Evolutionary conservation across 129 eudicot species (phyloP).

Genomic region (Ambrosia trifida): DNA sequence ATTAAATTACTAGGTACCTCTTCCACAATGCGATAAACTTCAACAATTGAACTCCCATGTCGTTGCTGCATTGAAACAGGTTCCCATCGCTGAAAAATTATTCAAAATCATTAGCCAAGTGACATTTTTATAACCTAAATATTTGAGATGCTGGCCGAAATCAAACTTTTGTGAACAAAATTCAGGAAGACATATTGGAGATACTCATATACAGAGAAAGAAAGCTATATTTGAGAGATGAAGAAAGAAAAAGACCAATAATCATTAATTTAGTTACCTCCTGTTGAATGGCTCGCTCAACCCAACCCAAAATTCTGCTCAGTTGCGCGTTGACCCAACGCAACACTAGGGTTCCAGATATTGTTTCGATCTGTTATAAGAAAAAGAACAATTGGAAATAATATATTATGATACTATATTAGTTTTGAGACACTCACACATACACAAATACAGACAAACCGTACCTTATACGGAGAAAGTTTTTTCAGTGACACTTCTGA

Average conservation of each 20-base stretch:
- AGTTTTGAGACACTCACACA: slow-evolving; percentile 6
- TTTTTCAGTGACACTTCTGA: slow-evolving; percentile 61
- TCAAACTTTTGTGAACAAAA: background rate
- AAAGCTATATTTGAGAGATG: background rate
- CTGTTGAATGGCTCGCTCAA: slow-evolving; percentile 92
- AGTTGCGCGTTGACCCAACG: slow-evolving; percentile 97
- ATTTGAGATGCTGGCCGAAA: slow-evolving; percentile 4
- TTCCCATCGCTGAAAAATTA: slow-evolving; percentile 71
- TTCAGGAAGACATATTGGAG: background rate
- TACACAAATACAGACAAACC: slow-evolving; percentile 9
- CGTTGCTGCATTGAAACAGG: slow-evolving; percentile 97
- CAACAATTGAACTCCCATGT: slow-evolving; percentile 95
- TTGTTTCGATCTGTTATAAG: slow-evolving; percentile 65
- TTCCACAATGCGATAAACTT: slow-evolving; percentile 95
- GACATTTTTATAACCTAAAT: background rate
- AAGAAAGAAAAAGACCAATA: slow-evolving; percentile 1
- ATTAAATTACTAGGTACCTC: slow-evolving; percentile 59
- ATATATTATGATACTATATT: background rate
- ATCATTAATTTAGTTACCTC: slow-evolving; percentile 61
- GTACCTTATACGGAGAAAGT: slow-evolving; percentile 77
- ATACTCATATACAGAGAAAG: slow-evolving; percentile 9
- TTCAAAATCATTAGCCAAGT: slow-evolving; percentile 15
- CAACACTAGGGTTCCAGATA: slow-evolving; percentile 94
- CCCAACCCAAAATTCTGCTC: slow-evolving; percentile 79
- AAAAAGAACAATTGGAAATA: slow-evolving; percentile 12